A percentile compares a stretch with the other conserved stretches of the same genome.
Evolutionary conservation across 768 basidiomycete genomes (phyloP).

Genomic region (Macrolepiota fuliginosa): DNA sequence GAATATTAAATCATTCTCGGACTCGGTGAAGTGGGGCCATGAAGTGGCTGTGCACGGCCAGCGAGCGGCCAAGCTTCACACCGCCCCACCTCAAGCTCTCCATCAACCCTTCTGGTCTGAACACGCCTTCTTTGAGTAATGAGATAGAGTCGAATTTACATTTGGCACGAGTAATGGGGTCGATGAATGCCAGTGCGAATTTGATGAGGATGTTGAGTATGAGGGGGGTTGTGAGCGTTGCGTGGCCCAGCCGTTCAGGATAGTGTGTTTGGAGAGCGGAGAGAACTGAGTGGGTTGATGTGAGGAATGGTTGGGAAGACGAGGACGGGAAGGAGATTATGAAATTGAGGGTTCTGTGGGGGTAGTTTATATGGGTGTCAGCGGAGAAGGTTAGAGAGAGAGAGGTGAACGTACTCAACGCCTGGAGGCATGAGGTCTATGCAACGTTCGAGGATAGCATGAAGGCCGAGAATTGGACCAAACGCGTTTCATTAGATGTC

Average conservation of each 20-base stretch:
- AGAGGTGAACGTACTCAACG: slow-evolving; percentile 62
- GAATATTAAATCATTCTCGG: no score
- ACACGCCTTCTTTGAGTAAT: slow-evolving; percentile 56
- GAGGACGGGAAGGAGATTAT: slow-evolving; percentile 79
- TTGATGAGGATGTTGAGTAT: slow-evolving; percentile 73
- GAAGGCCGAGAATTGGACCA: slow-evolving; percentile 75
- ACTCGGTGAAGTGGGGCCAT: no score
- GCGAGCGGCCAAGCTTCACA: no score
- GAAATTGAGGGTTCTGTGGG: slow-evolving; percentile 56
- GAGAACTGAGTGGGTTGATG: slow-evolving; percentile 45
- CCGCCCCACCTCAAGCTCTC: slow-evolving; percentile 66
- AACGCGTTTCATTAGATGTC: slow-evolving; percentile 63
- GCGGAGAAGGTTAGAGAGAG: not conserved
- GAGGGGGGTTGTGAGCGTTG: slow-evolving; percentile 78
- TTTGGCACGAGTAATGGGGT: slow-evolving; percentile 76
- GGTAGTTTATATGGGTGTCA: not conserved
- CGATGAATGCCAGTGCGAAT: slow-evolving; percentile 76
- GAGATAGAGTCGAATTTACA: slow-evolving; percentile 72
- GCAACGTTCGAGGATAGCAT: slow-evolving; percentile 71
- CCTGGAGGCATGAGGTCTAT: slow-evolving; percentile 79
- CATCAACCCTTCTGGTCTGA: slow-evolving; percentile 70
- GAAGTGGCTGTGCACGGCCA: no score
- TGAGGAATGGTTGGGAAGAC: slow-evolving; percentile 52
- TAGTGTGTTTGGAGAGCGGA: slow-evolving; percentile 79
- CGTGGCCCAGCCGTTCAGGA: slow-evolving; percentile 78